A percentile compares a stretch with the other conserved stretches of the same genome.
Evolutionary conservation across 2,329 filamentous ascomycete genomes (phyloP).

Genomic region (Talaromyces rugulosus): DNA sequence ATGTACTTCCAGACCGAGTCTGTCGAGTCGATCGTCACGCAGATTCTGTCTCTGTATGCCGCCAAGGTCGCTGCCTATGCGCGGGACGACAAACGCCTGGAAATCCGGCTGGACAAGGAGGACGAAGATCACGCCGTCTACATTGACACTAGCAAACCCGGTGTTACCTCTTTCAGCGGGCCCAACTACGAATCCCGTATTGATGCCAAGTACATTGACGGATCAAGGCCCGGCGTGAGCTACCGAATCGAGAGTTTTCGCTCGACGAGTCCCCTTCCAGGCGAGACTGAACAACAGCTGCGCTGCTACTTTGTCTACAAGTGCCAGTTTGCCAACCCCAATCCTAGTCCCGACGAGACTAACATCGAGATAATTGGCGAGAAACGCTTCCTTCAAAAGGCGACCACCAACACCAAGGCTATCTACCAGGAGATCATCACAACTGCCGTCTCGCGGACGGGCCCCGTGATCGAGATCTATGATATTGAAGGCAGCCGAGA

Average conservation of each 20-base stretch:
- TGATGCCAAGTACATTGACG: slow-evolving; percentile 91
- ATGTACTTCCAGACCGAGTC: slow-evolving; percentile 94
- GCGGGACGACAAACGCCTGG: slow-evolving; percentile 86
- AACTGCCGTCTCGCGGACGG: slow-evolving; percentile 75
- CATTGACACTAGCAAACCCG: slow-evolving; percentile 94
- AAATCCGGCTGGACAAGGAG: slow-evolving; percentile 95
- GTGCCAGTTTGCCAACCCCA: slow-evolving; percentile 78
- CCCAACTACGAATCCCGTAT: slow-evolving; percentile 93
- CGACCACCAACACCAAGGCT: slow-evolving; percentile 89
- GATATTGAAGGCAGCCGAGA: slow-evolving; percentile 88
- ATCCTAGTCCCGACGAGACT: slow-evolving; percentile 72
- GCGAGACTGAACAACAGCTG: slow-evolving; percentile 72
- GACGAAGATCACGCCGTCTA: slow-evolving; percentile 93
- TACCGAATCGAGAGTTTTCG: slow-evolving; percentile 98
- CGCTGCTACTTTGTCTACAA: slow-evolving; percentile 99
- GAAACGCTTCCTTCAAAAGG: slow-evolving; percentile 90
- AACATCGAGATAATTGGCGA: slow-evolving; percentile 89
- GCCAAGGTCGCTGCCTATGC: slow-evolving; percentile 94
- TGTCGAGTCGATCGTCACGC: slow-evolving; percentile 80
- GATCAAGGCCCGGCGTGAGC: slow-evolving; percentile 63
- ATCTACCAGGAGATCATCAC: slow-evolving; percentile 94
- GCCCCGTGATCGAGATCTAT: slow-evolving; percentile 96
- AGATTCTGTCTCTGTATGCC: slow-evolving; percentile 93
- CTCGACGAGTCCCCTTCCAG: slow-evolving; percentile 74
- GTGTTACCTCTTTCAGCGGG: slow-evolving; percentile 68